phyloP scores from a whole-genome alignment of 1,284 basidiomycete species.

The Wallemia hederae region DNA sequence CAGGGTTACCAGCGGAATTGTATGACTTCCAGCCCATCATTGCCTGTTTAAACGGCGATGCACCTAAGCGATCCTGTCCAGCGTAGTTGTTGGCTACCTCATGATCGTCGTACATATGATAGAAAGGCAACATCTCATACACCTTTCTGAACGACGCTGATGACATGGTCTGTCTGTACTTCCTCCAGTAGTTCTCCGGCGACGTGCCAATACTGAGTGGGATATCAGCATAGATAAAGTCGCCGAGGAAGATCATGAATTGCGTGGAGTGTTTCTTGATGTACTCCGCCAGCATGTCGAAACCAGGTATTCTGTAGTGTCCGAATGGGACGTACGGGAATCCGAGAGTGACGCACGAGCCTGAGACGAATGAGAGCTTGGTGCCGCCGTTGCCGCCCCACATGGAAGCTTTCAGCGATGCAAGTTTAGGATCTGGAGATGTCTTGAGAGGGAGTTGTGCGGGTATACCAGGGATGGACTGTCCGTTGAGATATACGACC shows the following conservation, averaged over 20 bases:
- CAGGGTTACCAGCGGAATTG: background rate
- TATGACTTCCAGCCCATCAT: background rate
- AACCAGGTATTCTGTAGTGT: background rate
- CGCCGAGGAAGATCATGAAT: background rate
- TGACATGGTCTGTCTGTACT: background rate
- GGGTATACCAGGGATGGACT: background rate
- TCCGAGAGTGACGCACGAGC: background rate
- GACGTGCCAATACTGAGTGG: background rate
- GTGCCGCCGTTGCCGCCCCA: background rate
- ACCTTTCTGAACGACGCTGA: background rate
- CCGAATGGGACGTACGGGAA: background rate
- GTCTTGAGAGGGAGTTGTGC: background rate
- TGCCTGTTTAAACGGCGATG: background rate
- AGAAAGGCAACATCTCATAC: background rate
- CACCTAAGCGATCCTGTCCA: background rate
- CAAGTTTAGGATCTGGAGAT: background rate
- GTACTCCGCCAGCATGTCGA: background rate
- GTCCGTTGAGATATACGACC: background rate
- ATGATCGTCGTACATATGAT: conserved; percentile 2
- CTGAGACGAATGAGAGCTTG: background rate
- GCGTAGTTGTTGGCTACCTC: background rate
- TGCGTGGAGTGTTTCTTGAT: background rate
- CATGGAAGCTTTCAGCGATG: background rate
- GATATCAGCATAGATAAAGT: background rate
- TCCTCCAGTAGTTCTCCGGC: background rate